Conservation (phyloP, 1,284 basidiomycete species). For the Pterulicium gracile region DNA sequence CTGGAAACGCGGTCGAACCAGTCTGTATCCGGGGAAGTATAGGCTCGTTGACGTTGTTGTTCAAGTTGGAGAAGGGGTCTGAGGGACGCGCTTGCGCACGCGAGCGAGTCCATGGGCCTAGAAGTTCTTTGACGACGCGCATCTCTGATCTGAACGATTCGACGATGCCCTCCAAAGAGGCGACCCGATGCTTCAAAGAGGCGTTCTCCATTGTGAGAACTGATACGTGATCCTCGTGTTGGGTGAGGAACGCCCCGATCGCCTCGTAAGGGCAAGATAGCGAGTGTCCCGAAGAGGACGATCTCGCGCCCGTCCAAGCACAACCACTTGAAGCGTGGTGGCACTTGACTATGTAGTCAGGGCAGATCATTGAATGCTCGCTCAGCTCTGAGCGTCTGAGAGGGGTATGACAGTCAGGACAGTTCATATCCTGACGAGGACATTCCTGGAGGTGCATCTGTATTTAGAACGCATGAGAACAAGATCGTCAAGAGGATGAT, state of each 20-base stretch:
- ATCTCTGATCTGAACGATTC: conserved; percentile 41
- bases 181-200: conserved; percentile 40
- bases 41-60: background rate
- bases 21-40: conserved; percentile 8
- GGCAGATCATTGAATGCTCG: conserved; percentile 28
- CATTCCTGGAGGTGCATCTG: conserved; percentile 4
- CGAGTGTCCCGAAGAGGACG: conserved; percentile 31
- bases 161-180: conserved; percentile 40
- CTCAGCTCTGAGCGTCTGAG: conserved; percentile 22
- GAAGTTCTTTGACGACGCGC: conserved; percentile 30
- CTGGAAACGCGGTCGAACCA: conserved; percentile 12
- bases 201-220: conserved; percentile 48
- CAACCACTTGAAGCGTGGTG: conserved; percentile 44
- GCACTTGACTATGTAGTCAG: conserved; percentile 31
- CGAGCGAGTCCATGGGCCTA: conserved; percentile 52
- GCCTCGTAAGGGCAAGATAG: conserved; percentile 48
- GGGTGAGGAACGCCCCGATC: conserved; percentile 46
- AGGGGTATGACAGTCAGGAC: conserved; percentile 20
- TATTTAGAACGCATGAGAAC: conserved; percentile 10
- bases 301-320: conserved; percentile 37
- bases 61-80: background rate
- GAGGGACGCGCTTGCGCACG: background rate
- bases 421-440: conserved; percentile 14
- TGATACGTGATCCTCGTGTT: conserved; percentile 33
- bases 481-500: background rate